These are phyloP conservation scores for Aureobasidium melanogenum DNA, from an alignment of 2,329 filamentous ascomycete genomes.

Conservation along the genomic window DNA sequence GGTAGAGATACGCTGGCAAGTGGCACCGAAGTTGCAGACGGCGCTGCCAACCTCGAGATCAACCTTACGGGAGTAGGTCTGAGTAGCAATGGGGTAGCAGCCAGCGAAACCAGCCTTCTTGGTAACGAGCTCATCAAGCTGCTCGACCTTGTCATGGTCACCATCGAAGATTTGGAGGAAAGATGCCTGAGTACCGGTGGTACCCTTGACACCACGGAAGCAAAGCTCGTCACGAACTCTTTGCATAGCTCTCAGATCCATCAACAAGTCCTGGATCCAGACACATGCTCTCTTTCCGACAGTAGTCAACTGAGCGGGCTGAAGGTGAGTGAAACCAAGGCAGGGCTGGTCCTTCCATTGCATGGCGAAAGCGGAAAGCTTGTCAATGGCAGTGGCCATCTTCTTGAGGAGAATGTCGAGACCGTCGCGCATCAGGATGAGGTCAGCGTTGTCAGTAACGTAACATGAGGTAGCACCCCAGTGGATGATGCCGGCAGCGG, in stretches of 20 bases:
- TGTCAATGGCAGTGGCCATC: conserved; percentile 68
- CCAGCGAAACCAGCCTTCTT: conserved; percentile 56
- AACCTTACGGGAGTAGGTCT: conserved; percentile 73
- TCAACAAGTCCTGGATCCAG: conserved; percentile 67
- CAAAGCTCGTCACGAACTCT: conserved; percentile 56
- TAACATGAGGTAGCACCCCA: conserved; percentile 57
- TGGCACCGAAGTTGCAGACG: conserved; percentile 70
- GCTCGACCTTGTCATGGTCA: conserved; percentile 51
- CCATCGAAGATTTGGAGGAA: conserved; percentile 62
- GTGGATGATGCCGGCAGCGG: conserved; percentile 77
- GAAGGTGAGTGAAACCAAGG: conserved; percentile 68
- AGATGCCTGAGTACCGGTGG: conserved; percentile 69
- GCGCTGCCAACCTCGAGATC: conserved; percentile 74
- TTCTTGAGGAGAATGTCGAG: conserved; percentile 70
- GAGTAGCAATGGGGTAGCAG: conserved; percentile 57
- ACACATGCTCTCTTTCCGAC: conserved; percentile 61
- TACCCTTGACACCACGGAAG: conserved; percentile 67
- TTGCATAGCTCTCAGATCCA: conserved; percentile 69
- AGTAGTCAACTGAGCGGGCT: conserved; percentile 47
- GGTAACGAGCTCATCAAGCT: conserved; percentile 54
- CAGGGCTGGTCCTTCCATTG: conserved; percentile 65
- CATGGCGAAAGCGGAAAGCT: conserved; percentile 63
- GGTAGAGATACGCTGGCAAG: conserved; percentile 62
- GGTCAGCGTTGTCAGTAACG: conserved; percentile 66
- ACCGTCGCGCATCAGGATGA: conserved; percentile 67